Evolutionary conservation across 1,284 basidiomycete genomes (phyloP), one percentile per base, ranked within the genome.

Genomic region (Fomitopsis pinicola): DNA sequence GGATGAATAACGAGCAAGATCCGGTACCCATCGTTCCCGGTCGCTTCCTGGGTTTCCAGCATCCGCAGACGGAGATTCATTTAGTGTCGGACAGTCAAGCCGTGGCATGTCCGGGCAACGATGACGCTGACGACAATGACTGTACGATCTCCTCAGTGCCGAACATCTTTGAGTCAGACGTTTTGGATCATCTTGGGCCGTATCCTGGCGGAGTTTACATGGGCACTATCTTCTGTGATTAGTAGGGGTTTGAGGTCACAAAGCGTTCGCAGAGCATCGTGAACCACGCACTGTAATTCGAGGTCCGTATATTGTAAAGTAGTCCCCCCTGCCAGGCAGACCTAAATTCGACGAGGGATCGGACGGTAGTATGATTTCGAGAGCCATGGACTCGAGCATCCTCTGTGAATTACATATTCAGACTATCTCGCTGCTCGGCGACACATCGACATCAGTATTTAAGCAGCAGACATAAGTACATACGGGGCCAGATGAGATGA

Each of bases 61-160:
- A 79, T 60, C 71, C 74, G 3, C 63, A 69, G 38, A 74, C 75
- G 22, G 77, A 79, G 66, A 66, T 75, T n/a, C 77, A 79, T 63
- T 74, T 79, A 57, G 56, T 69, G 36, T 58, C 66, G 4, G 66
- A 68, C 8, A 66, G 65, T 44, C 67, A 66, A 38, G 75, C 71
- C 2, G 69, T 75, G 12, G 57, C 73, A 35, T 79, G 77, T 65
- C 59, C 70, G 5, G 73, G 69, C 1, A 68, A 80, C 63, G 84
- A 86, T 65, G 75, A 84, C 61, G 76, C 76, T 4, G 76, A 71
- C n/a, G 82, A 83, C 62, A 15, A 71, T 4, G 66, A 77, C 54
- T 84, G 83, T 67, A 78, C 77, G 33, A 77, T 80, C 60, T 61
- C 66, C 59, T 77, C 77, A 14, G 42, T 45, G 22, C 42, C 42